Evolutionary conservation across 495 filamentous ascomycete genomes (phyloP), one percentile per base, ranked within the genome.

Genomic region (Beverwykella pulmonaria): DNA sequence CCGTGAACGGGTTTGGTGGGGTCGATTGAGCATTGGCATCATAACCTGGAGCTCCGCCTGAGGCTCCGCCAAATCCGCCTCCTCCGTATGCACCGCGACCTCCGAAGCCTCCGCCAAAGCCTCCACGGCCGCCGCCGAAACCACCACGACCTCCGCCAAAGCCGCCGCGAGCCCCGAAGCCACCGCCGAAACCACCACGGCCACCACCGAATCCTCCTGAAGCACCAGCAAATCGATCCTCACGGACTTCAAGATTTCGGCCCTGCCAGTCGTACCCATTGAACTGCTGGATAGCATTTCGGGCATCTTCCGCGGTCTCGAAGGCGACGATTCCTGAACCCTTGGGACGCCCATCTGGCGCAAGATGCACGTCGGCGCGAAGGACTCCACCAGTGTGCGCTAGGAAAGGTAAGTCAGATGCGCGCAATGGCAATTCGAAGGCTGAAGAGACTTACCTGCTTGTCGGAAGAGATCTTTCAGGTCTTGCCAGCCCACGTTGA

Each of bases 201-300:
- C 77, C 76, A 49, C 78, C 77, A 49, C 78, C 76, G 44, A 74
- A 75, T 54, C 83, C 83, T 9, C 76, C 74, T 30, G 82, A 83
- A 25, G 86, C 76, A 61, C 86, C 87, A 39, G 95, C 95, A 75
- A 93, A 98, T 39, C 95, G 88, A 77, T 98, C 94, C 75, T 98
- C 95, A 66, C 95, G 92, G 54, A 98, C 94, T 75, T 98, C 95
- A 36, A 98, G 83, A 59, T 87, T 77, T 64, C 94, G 90, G 20
- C 94, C 94, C 77, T 98, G 93, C 94, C 94, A 98, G 53, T 98
- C 94, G 76, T 96, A 97, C 61, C 93, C 93, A 75, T 98, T 98
- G 82, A 97, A 98, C 75, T 97, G 93, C 58, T 89, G 83, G 71
- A 98, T 98, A 36, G 94, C 94, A 69, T 92, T 96, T 62, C 92